phyloP scores from a whole-genome alignment of 257 asterid genomes.

The Capsicum pubescens region DNA sequence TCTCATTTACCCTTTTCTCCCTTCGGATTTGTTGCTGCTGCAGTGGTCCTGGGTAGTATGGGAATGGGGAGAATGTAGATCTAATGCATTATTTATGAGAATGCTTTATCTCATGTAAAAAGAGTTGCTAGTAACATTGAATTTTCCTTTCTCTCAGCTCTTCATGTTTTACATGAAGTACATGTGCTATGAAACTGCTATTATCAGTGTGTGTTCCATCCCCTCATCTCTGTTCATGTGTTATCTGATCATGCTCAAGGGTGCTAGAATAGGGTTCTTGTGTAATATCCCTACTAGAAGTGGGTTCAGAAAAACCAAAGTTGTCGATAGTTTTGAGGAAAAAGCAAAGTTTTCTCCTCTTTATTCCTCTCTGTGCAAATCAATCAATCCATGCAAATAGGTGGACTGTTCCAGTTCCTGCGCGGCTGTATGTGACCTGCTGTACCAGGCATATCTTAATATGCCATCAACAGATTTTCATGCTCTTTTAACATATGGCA shows the following conservation, averaged over 20 bases:
- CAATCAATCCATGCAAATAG: slow-evolving; percentile 16
- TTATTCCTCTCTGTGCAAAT: background rate
- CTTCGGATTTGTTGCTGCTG: background rate
- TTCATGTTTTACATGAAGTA: background rate
- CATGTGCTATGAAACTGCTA: background rate
- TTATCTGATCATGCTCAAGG: background rate
- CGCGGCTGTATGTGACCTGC: background rate
- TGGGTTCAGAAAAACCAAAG: slow-evolving; percentile 1
- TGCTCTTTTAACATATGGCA: background rate
- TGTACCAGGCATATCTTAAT: background rate
- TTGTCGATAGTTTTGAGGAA: background rate
- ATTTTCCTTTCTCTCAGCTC: slow-evolving; percentile 1
- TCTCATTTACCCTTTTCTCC: background rate
- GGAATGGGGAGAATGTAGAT: background rate
- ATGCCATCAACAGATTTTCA: background rate
- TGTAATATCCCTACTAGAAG: background rate
- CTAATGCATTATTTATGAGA: background rate
- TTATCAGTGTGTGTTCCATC: background rate
- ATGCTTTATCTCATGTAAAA: slow-evolving; percentile 6
- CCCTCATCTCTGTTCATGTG: background rate
- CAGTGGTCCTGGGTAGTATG: background rate
- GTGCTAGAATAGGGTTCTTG: background rate
- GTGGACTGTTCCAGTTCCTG: slow-evolving; percentile 1
- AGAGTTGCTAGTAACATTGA: background rate
- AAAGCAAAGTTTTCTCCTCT: background rate